A percentile compares a stretch with the other conserved stretches of the same genome.
phyloP scores from a whole-genome alignment of 768 basidiomycete species.

The Trichaptum fuscoviolaceum region DNA sequence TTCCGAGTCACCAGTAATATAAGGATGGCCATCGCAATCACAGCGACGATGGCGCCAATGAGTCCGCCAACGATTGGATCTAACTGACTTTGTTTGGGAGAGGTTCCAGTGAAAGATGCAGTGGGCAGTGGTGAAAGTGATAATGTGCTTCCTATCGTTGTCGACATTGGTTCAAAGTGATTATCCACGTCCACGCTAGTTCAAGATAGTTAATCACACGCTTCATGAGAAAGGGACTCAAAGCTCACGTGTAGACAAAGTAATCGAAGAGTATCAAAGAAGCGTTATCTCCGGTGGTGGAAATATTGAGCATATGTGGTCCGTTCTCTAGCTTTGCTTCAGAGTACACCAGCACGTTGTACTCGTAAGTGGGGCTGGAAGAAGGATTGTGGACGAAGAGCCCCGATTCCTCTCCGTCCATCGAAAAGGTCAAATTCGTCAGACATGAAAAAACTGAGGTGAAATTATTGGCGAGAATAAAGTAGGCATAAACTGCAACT shows the following conservation, averaged over 20 bases:
- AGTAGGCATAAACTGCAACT: constrained; percentile 8
- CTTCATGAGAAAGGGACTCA: background rate
- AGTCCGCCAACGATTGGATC: background rate
- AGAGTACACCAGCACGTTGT: constrained; percentile 32
- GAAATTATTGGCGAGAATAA: background rate
- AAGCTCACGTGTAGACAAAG: constrained; percentile 34
- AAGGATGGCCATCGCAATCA: background rate
- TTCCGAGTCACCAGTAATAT: background rate
- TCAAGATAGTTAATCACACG: background rate
- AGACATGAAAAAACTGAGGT: background rate
- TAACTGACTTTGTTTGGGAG: background rate
- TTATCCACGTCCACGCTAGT: no score
- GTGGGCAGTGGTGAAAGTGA: no score
- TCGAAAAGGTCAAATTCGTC: constrained; percentile 7
- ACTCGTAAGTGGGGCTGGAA: constrained; percentile 19
- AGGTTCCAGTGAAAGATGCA: background rate
- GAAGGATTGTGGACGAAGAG: constrained; percentile 14
- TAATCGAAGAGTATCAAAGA: constrained; percentile 34
- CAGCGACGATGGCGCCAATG: background rate
- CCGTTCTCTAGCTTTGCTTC: constrained; percentile 20
- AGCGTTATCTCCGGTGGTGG: constrained; percentile 9
- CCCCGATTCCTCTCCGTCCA: constrained; percentile 19
- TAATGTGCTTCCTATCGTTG: no score
- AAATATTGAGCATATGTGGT: constrained; percentile 29
- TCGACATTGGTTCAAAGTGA: no score